Percentiles rank a stretch among this genome's conserved stretches.
Conservation (phyloP, 2,329 filamentous ascomycete genomes). For the Pyrenophora seminiperda region DNA sequence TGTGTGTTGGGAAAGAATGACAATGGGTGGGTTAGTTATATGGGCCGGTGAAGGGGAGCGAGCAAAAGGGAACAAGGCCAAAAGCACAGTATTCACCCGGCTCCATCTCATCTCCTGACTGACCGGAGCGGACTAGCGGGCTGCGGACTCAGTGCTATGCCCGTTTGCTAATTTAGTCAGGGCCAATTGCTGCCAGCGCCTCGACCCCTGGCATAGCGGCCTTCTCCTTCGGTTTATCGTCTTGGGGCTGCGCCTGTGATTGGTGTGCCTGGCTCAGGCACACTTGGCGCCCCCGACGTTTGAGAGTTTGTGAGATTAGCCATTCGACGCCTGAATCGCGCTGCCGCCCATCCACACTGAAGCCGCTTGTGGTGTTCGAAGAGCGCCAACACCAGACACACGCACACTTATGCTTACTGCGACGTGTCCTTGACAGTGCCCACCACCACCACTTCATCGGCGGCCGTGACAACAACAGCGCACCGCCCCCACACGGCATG, state of each 20-base stretch:
- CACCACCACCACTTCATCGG: no score
- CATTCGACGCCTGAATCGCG: slow-evolving; percentile 15
- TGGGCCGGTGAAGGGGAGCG: slow-evolving; percentile 32
- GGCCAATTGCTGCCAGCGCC: slow-evolving; percentile 36
- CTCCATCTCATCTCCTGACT: slow-evolving; percentile 33
- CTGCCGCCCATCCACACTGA: slow-evolving; percentile 25
- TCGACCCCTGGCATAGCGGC: slow-evolving; percentile 5
- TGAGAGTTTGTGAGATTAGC: slow-evolving; percentile 20
- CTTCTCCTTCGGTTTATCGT: slow-evolving; percentile 4
- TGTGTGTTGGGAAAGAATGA: slow-evolving; percentile 25
- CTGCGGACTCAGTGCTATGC: slow-evolving; percentile 18
- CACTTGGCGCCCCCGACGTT: slow-evolving; percentile 25
- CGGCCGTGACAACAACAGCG: slow-evolving; percentile 2
- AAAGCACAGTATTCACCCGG: slow-evolving; percentile 28
- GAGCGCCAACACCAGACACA: no score
- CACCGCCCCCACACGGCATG: not conserved
- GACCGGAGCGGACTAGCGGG: slow-evolving; percentile 20
- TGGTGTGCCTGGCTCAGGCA: slow-evolving; percentile 43
- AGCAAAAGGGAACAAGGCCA: slow-evolving; percentile 30
- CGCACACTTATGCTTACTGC: no score
- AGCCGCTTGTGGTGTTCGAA: slow-evolving; percentile 15
- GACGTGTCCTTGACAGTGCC: not conserved
- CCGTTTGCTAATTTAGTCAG: slow-evolving; percentile 30
- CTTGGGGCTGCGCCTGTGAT: slow-evolving; percentile 14
- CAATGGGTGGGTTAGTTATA: slow-evolving; percentile 34